Percentiles rank a stretch among this genome's conserved stretches.
phyloP scores from a whole-genome alignment of 2,329 filamentous ascomycete genomes.

The Corynespora cassiicola region DNA sequence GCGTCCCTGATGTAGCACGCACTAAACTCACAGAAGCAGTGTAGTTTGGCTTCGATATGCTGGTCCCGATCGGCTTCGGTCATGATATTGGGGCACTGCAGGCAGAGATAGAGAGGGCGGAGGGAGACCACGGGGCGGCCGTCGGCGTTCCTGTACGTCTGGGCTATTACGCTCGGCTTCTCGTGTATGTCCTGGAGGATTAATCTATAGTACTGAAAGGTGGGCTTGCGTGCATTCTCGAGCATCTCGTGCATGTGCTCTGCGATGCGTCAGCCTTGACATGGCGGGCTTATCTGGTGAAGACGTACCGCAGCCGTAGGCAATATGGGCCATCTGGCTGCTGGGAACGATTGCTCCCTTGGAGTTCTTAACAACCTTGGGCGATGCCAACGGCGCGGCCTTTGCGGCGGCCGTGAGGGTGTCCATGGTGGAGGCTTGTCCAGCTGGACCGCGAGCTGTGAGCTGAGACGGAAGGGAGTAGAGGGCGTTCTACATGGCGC shows the following conservation, averaged over 20 bases:
- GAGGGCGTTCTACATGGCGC: constrained; percentile 27
- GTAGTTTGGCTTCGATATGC: constrained; percentile 73
- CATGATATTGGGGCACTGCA: constrained; percentile 71
- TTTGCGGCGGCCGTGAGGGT: constrained; percentile 49
- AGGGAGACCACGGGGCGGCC: constrained; percentile 62
- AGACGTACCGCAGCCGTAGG: constrained; percentile 51
- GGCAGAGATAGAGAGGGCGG: constrained; percentile 64
- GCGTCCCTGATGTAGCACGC: constrained; percentile 4
- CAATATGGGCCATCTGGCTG: constrained; percentile 48
- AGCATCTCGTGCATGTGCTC: constrained; percentile 77
- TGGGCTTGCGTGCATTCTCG: constrained; percentile 70
- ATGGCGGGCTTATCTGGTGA: not conserved
- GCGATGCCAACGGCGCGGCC: constrained; percentile 47
- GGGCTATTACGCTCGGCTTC: constrained; percentile 67
- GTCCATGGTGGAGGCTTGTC: constrained; percentile 38
- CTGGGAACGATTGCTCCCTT: constrained; percentile 47
- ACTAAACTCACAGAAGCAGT: constrained; percentile 71
- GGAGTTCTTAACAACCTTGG: constrained; percentile 52
- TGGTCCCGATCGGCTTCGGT: constrained; percentile 69
- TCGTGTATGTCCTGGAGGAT: constrained; percentile 76
- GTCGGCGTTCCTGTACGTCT: constrained; percentile 64
- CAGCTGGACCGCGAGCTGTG: too few species aligned
- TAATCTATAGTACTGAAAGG: constrained; percentile 74
- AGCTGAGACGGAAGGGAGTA: constrained; percentile 2
- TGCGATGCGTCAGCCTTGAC: constrained; percentile 45